A percentile compares a stretch with the other conserved stretches of the same genome.
phyloP scores from a whole-genome alignment of 2,329 filamentous ascomycete genomes.

The Monilinia vaccinii-corymbosi region DNA sequence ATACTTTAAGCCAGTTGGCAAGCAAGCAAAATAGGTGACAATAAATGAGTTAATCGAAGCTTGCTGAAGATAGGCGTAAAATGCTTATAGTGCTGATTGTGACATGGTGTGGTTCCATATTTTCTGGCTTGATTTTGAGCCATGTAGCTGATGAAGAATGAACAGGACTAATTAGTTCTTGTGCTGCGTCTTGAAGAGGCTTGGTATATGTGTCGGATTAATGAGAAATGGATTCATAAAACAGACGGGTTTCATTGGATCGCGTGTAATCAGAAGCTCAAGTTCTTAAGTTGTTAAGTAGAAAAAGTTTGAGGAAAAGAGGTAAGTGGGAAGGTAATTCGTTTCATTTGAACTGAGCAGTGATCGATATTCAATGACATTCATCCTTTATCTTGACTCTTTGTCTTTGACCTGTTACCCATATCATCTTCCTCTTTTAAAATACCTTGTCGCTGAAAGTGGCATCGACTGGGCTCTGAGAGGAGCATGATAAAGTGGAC shows the following conservation, averaged over 20 bases:
- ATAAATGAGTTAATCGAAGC: neutral
- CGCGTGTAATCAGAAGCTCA: neutral
- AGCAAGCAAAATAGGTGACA: neutral
- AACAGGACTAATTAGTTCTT: neutral
- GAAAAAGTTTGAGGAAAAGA: neutral
- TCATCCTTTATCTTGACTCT: neutral
- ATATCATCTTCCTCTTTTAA: neutral
- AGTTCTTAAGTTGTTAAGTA: neutral
- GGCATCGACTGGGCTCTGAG: neutral
- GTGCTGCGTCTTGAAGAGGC: neutral
- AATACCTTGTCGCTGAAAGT: neutral
- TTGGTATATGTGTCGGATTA: neutral
- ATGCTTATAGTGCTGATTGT: neutral
- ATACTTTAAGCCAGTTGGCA: neutral
- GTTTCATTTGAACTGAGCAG: neutral
- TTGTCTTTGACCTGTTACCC: neutral
- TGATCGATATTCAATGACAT: neutral
- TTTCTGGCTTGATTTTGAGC: neutral
- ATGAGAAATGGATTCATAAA: neutral
- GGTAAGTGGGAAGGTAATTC: neutral
- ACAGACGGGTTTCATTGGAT: neutral
- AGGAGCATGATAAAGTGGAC: neutral
- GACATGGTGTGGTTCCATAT: neutral
- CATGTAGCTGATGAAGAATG: neutral
- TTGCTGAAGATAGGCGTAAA: too few species aligned